phyloP scores from a whole-genome alignment of 331 rosid species.

The Dryas integrifolia region DNA sequence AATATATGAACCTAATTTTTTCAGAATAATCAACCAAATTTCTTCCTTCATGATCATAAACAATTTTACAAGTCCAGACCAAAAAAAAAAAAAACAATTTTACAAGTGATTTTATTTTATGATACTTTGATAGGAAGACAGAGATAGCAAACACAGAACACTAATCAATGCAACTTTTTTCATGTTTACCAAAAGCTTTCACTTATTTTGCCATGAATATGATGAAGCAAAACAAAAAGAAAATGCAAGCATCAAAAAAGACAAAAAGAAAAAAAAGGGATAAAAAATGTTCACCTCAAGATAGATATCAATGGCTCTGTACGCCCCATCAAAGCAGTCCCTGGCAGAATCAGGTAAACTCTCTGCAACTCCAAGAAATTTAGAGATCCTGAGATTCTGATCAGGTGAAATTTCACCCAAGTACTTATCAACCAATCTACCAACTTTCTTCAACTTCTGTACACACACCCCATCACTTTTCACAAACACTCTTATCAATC shows the following conservation, averaged over 20 bases:
- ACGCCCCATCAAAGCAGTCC: constrained; percentile 62
- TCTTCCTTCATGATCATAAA: not conserved
- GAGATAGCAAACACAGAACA: not conserved
- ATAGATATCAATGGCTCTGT: constrained; percentile 79
- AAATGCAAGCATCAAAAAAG: not conserved
- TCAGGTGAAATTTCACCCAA: constrained; percentile 85
- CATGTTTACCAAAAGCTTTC: constrained; percentile 5
- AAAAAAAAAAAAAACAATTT: too few relatives aligned
- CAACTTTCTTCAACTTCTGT: constrained; percentile 61
- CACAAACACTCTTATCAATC: constrained; percentile 63
- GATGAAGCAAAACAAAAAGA: not conserved
- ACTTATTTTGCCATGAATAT: constrained; percentile 20
- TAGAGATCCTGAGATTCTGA: constrained; percentile 67
- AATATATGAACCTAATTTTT: not conserved
- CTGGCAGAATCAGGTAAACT: constrained; percentile 78
- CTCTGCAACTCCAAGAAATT: constrained; percentile 75
- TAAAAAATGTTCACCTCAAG: constrained; percentile 52
- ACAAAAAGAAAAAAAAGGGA: constrained; percentile 8
- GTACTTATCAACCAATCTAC: constrained; percentile 67
- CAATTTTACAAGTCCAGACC: not conserved
- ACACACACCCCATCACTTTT: constrained; percentile 38
- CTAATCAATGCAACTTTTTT: not conserved
- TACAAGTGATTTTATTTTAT: not conserved
- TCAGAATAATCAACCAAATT: not conserved
- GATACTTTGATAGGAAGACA: not conserved